Evolutionary conservation across 108 stramenopile species (phyloP).

Genomic region (Fragilaria crotonensis): DNA sequence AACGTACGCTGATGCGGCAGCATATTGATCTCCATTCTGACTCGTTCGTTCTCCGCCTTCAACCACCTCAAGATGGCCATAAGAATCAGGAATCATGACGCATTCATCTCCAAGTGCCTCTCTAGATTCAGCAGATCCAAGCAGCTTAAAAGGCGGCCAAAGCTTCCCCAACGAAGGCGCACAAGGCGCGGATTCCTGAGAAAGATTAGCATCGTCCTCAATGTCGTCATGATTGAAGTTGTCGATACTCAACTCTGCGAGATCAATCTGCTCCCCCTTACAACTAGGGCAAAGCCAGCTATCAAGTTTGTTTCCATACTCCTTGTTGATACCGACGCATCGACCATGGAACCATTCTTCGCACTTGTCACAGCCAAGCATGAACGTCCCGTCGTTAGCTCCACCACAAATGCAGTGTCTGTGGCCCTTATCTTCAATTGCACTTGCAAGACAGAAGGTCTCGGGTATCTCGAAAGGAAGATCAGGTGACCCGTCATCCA

Average conservation of each 20-base stretch:
- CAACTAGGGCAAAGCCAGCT: slow-evolving; percentile 60
- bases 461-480: slow-evolving; percentile 50
- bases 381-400: slow-evolving; percentile 77
- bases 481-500: slow-evolving; percentile 23
- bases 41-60: no score
- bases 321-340: slow-evolving; percentile 57
- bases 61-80: neutral
- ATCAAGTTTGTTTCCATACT: slow-evolving; percentile 19
- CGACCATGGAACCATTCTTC: slow-evolving; percentile 82
- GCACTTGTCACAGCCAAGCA: slow-evolving; percentile 82
- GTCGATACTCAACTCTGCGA: slow-evolving; percentile 1
- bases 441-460: slow-evolving; percentile 28
- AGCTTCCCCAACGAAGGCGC: slow-evolving; percentile 43
- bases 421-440: slow-evolving; percentile 56
- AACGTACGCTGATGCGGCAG: no score
- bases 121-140: slow-evolving; percentile 31
- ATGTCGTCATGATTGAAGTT: slow-evolving; percentile 2
- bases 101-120: slow-evolving; percentile 41
- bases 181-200: slow-evolving; percentile 37
- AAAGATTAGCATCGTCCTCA: slow-evolving; percentile 8
- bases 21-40: no score
- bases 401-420: slow-evolving; percentile 69
- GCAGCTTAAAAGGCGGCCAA: slow-evolving; percentile 73
- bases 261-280: slow-evolving; percentile 8
- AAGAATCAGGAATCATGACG: slow-evolving; percentile 11